phyloP scores from a whole-genome alignment of 306 rosid species.

The Ziziphus jujuba region DNA sequence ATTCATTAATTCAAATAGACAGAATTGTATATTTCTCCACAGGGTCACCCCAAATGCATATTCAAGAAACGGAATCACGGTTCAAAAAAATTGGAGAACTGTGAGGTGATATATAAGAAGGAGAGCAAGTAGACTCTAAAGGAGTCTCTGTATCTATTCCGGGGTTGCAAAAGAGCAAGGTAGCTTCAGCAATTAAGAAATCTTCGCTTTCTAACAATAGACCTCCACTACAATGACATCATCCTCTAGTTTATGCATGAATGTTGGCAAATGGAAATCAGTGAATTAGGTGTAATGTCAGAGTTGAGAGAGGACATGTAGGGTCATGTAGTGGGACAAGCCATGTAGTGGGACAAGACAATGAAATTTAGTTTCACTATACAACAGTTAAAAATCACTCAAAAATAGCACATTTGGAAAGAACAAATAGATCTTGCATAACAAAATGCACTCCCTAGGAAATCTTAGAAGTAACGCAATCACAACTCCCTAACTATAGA shows the following conservation, averaged over 20 bases:
- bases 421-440: not conserved
- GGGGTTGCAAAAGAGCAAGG: not conserved
- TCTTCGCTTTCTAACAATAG: constrained; percentile 4
- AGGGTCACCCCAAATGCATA: not conserved
- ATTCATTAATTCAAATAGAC: not conserved
- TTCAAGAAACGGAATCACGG: not conserved
- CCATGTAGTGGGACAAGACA: not conserved
- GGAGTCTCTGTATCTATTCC: not conserved
- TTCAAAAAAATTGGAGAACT: not conserved
- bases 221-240: not conserved
- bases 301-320: not conserved
- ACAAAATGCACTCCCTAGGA: not conserved
- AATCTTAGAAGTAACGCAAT: not conserved
- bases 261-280: not conserved
- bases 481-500: not conserved
- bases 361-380: constrained; percentile 1
- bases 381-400: not conserved
- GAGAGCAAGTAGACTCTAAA: not conserved
- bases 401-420: not conserved
- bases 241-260: not conserved
- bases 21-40: not conserved
- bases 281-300: not conserved
- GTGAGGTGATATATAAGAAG: not conserved
- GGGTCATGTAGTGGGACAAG: not conserved
- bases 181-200: not conserved